Conservation (phyloP, 2,329 filamentous ascomycete genomes). For the Cytospora chrysosperma region DNA sequence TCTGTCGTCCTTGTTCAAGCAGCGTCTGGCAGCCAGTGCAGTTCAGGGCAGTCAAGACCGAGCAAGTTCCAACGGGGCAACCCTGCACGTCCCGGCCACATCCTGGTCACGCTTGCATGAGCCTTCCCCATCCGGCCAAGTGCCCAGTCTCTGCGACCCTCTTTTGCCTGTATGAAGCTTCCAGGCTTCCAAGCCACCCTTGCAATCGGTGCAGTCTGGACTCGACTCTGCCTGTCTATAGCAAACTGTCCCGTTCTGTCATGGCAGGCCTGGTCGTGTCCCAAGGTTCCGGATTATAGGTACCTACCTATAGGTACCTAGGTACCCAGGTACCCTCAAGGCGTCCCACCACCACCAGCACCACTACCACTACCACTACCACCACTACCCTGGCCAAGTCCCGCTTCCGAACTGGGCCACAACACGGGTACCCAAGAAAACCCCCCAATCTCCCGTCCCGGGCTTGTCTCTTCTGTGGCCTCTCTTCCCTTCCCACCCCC, state of each 20-base stretch:
- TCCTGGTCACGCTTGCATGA: neutral
- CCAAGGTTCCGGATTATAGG: too few relatives aligned
- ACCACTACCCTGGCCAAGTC: neutral
- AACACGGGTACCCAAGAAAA: slow-evolving; percentile 15
- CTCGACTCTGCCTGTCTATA: too few relatives aligned
- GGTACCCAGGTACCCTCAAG: too few relatives aligned
- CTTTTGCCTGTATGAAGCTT: neutral
- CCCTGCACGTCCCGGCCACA: neutral
- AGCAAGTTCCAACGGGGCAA: neutral
- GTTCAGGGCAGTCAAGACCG: neutral
- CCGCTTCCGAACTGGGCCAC: neutral
- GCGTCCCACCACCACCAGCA: too few relatives aligned
- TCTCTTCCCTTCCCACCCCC: neutral
- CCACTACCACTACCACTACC: too few relatives aligned
- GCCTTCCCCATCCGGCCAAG: slow-evolving; percentile 12
- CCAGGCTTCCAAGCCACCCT: too few relatives aligned
- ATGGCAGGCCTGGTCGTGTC: neutral
- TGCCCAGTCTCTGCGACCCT: neutral
- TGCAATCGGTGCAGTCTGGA: too few relatives aligned
- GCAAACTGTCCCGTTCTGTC: too few relatives aligned
- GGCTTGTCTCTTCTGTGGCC: neutral
- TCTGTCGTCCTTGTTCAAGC: neutral
- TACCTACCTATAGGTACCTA: too few relatives aligned
- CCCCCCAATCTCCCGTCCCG: slow-evolving; percentile 11
- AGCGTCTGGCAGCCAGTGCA: neutral